A percentile compares a stretch with the other conserved stretches of the same genome.
phyloP scores from a whole-genome alignment of 106 monocot species.

The Triglochin maritima region DNA sequence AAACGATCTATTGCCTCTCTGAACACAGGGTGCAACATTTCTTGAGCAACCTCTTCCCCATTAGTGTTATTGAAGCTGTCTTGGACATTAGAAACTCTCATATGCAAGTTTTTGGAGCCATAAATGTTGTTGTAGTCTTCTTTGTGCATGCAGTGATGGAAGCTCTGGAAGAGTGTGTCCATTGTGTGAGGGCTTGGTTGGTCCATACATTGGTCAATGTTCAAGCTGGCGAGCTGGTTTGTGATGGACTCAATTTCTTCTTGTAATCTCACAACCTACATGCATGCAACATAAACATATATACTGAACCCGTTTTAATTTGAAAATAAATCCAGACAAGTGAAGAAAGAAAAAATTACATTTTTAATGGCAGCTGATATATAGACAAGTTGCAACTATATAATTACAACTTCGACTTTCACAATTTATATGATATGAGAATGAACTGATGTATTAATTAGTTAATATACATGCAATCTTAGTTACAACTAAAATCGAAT shows the following conservation, averaged over 20 bases:
- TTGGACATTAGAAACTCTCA: not conserved
- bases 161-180: not conserved
- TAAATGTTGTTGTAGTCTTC: not conserved
- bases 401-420: too few relatives aligned
- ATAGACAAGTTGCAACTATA: not conserved
- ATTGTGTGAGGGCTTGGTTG: slow-evolving; percentile 1
- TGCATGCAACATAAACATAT: slow-evolving; percentile 1
- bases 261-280: slow-evolving; percentile 14
- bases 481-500: not conserved
- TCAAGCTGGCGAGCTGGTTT: slow-evolving; percentile 2
- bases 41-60: not conserved
- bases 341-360: not conserved
- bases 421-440: not conserved
- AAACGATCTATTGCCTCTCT: slow-evolving; percentile 8
- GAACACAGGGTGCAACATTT: slow-evolving; percentile 2
- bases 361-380: not conserved
- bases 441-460: not conserved
- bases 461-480: too few relatives aligned
- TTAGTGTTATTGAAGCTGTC: not conserved
- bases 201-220: not conserved
- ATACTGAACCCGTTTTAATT: not conserved
- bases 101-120: not conserved
- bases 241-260: slow-evolving; percentile 10
- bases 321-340: too few relatives aligned
- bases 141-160: not conserved